A percentile compares a stretch with the other conserved stretches of the same genome.
Conservation (phyloP, 192 early-diverging fungal species). For the Coemansia aciculifera region DNA sequence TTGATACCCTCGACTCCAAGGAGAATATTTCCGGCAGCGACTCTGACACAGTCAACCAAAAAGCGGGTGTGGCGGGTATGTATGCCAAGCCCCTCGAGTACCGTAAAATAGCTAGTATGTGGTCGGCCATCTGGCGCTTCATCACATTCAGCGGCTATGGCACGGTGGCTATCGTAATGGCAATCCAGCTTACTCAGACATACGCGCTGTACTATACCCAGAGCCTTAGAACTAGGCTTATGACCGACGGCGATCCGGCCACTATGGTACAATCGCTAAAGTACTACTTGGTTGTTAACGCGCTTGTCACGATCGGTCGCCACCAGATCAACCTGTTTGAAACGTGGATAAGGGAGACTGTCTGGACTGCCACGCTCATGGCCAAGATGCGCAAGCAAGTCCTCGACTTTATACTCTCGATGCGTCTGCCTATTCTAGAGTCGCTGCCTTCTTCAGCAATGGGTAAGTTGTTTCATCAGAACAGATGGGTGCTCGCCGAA, state of each 20-base stretch:
- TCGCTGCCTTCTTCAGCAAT: not conserved
- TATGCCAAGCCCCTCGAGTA: not conserved
- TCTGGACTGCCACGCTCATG: conserved; percentile 14
- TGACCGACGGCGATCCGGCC: too few relatives aligned
- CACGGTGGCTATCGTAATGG: conserved; percentile 12
- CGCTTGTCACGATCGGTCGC: conserved; percentile 1
- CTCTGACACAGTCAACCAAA: not conserved
- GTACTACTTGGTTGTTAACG: conserved; percentile 28
- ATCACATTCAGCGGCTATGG: conserved; percentile 21
- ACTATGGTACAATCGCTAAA: conserved; percentile 17
- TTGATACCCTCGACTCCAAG: not conserved
- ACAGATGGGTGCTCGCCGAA: not conserved
- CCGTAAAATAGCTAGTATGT: not conserved
- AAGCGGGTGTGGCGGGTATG: not conserved
- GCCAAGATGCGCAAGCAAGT: conserved; percentile 3
- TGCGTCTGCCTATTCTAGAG: conserved; percentile 19
- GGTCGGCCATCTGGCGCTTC: not conserved
- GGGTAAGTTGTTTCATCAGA: not conserved
- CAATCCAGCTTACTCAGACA: too few relatives aligned
- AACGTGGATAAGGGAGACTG: not conserved
- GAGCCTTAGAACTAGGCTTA: too few relatives aligned
- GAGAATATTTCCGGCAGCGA: not conserved
- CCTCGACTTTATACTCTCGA: not conserved
- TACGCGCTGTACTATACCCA: conserved; percentile 11
- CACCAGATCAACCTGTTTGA: conserved; percentile 16